Base-by-base conservation (phyloP, 2,329 filamentous ascomycete species). In the Triangularia verruculosa region DNA sequence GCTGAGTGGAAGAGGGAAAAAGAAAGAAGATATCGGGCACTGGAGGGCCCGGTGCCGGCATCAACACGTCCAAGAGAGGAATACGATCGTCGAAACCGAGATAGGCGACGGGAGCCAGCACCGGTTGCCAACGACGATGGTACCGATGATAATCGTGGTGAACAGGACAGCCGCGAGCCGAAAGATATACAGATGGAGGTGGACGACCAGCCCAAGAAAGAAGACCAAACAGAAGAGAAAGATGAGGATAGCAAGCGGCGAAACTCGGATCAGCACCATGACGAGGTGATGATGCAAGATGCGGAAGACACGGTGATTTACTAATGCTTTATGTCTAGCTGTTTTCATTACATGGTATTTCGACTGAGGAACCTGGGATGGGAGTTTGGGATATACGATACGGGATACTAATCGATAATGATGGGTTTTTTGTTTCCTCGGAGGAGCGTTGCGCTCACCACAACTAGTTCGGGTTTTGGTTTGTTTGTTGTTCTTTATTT, bases 301-400 rank as follows among this genome's bases (percentile, higher is more conserved):
- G 91, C 92, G 65, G 93, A 97, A 78, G 93, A 97, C 72, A 93
- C 89, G 70, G 92, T 97, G 60, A 94, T 96, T 64, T 97, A 97
- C 79, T 97, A 79, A 69, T 64, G 6, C 20, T 53, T 54, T 17
- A n/a, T n/a, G 15, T 2, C 22, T 20, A 13, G 22, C 12, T 47
- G 9, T 53, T 24, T 5, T 15, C 15, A 54, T 54, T 22, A 22
- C 15, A 8, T 54, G 51, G 39, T n/a, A n/a, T 15, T 22, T 9
- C 5, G 20, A 17, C 6, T 47, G 39, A 17, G 39, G 5, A 43
- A 9, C 20, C 11, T 20, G 39, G 6, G 4, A 20, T 47, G 39
- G 39, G 34, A 39, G 39, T 47, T 20, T 32, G 30, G 30, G 13
- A 12, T 7, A 20, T n/a, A 20, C 11, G 39, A 20, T n/a, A 20